Conservation (phyloP, 306 rosid species). For the Malus sylvestris region DNA sequence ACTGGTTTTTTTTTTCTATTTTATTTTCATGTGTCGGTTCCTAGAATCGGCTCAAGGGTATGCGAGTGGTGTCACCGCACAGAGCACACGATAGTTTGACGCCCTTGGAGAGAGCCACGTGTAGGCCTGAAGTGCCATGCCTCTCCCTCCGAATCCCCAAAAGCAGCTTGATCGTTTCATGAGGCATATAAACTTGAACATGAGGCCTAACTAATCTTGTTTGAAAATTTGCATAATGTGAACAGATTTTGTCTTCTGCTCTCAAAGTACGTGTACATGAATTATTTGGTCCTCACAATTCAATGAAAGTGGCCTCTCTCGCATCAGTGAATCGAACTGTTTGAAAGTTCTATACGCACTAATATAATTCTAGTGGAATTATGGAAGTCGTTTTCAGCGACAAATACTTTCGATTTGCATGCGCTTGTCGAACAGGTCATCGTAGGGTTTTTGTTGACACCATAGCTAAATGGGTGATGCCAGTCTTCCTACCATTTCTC, state of each 20-base stretch:
- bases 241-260: not conserved
- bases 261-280: not conserved
- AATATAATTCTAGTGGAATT: not conserved
- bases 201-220: not conserved
- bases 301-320: not conserved
- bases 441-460: not conserved
- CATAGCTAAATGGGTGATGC: too few species aligned
- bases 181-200: too few species aligned
- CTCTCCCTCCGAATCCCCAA: too few species aligned
- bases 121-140: too few species aligned
- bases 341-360: not conserved
- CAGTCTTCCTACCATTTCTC: too few species aligned
- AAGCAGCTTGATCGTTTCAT: too few species aligned
- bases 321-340: not conserved
- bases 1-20: not conserved
- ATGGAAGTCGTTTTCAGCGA: slow-evolving; percentile 4
- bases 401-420: not conserved
- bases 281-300: not conserved
- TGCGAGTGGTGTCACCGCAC: too few species aligned
- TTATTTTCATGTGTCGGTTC: too few species aligned
- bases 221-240: too few species aligned
- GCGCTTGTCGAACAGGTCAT: not conserved
- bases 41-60: too few species aligned
- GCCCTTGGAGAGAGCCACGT: too few species aligned
- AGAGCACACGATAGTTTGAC: too few species aligned